Conservation (phyloP, 148 eudicot genomes). For the Rhododendron molle region DNA sequence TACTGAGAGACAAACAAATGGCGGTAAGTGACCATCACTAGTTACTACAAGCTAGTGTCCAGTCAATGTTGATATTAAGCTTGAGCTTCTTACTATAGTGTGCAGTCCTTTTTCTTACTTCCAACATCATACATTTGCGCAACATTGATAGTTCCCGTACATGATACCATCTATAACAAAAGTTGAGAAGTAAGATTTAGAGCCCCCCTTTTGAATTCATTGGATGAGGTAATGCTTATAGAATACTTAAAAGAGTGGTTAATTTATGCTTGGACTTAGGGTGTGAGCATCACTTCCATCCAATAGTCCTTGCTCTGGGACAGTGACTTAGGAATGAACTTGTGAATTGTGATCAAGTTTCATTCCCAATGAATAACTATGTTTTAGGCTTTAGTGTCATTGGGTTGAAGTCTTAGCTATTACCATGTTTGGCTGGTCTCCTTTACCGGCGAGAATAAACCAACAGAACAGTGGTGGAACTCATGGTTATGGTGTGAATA, state of each 20-base stretch:
- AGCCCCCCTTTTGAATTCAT: background rate
- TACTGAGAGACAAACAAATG: slow-evolving; percentile 44
- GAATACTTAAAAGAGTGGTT: background rate
- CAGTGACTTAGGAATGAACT: background rate
- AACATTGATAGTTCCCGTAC: background rate
- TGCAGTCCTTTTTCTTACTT: background rate
- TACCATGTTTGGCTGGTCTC: background rate
- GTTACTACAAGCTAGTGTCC: background rate
- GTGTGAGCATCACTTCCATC: background rate
- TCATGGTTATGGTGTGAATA: background rate
- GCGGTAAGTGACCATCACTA: slow-evolving; percentile 39
- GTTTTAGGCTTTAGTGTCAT: background rate
- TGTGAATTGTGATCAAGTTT: background rate
- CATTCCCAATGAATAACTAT: background rate
- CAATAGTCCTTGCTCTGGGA: background rate
- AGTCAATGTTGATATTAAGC: background rate
- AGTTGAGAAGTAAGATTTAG: background rate
- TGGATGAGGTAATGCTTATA: background rate
- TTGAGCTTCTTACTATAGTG: background rate
- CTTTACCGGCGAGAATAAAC: background rate
- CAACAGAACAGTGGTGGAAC: background rate
- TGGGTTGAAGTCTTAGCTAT: background rate
- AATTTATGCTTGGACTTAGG: background rate
- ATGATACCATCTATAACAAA: background rate
- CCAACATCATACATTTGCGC: background rate